Evolutionary conservation across 1,284 basidiomycete genomes (phyloP).

Genomic region (Athelia sp.): DNA sequence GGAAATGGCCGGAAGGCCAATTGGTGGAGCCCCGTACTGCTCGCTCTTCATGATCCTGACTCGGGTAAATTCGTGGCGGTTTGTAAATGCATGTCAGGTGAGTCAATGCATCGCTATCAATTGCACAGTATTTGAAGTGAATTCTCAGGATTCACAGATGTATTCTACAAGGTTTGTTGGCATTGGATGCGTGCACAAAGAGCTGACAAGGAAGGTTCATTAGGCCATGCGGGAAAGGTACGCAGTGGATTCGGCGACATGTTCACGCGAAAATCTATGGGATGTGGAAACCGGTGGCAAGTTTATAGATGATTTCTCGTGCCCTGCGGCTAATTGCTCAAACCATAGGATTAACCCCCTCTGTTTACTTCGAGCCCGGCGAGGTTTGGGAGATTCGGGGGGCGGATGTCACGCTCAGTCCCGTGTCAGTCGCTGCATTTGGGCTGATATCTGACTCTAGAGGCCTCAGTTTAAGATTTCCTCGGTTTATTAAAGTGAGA

Average conservation of each 20-base stretch:
- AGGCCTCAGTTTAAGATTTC: slow-evolving; percentile 85
- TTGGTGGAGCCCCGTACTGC: slow-evolving; percentile 92
- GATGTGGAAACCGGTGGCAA: slow-evolving; percentile 66
- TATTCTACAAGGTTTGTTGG: slow-evolving; percentile 1
- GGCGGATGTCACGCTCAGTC: slow-evolving; percentile 87
- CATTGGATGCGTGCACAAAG: background rate
- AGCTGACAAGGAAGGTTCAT: slow-evolving; percentile 38
- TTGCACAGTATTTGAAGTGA: background rate
- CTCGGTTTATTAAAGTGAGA: slow-evolving; percentile 77
- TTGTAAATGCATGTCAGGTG: slow-evolving; percentile 85
- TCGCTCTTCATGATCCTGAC: slow-evolving; percentile 76
- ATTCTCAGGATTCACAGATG: slow-evolving; percentile 2
- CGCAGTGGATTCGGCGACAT: slow-evolving; percentile 59
- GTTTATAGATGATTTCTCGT: no score
- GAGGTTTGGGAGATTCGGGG: slow-evolving; percentile 93
- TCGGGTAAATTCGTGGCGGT: slow-evolving; percentile 72
- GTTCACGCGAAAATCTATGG: slow-evolving; percentile 55
- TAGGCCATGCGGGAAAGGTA: slow-evolving; percentile 62
- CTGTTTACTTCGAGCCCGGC: slow-evolving; percentile 80
- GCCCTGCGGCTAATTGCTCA: slow-evolving; percentile 4
- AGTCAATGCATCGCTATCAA: slow-evolving; percentile 16
- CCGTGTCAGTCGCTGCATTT: slow-evolving; percentile 80
- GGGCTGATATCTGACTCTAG: slow-evolving; percentile 62
- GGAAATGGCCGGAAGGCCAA: slow-evolving; percentile 89
- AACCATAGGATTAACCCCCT: slow-evolving; percentile 63